Evolutionary conservation across 2,329 filamentous ascomycete genomes (phyloP).

Genomic region (Hysterium pulicare): DNA sequence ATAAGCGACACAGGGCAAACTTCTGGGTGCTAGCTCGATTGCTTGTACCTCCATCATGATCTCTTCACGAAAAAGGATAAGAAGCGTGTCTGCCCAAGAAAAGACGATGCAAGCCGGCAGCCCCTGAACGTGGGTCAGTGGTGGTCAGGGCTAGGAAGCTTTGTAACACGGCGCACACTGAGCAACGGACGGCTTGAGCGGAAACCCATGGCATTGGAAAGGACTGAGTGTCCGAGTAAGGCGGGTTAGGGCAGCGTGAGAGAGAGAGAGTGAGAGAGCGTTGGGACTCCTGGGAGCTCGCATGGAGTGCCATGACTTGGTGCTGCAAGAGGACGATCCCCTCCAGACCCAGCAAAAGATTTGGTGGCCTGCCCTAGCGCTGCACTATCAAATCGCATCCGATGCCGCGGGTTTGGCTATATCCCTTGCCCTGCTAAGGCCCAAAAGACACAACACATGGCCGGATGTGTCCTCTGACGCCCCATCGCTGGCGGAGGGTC

Average conservation of each 20-base stretch:
- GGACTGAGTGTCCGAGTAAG: constrained; percentile 24
- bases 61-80: constrained; percentile 17
- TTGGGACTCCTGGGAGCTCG: neutral
- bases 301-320: constrained; percentile 26
- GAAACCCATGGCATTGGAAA: constrained; percentile 33
- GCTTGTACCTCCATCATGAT: constrained; percentile 23
- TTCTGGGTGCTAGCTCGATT: neutral
- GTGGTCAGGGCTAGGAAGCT: constrained; percentile 21
- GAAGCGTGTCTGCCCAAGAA: constrained; percentile 19
- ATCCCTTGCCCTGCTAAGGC: constrained; percentile 12
- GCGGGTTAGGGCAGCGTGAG: constrained; percentile 23
- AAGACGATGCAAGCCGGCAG: constrained; percentile 12
- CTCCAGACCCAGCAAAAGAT: constrained; percentile 26
- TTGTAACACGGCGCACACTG: constrained; percentile 15
- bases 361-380: constrained; percentile 20
- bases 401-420: constrained; percentile 14
- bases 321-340: constrained; percentile 32
- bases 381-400: constrained; percentile 7
- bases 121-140: constrained; percentile 37
- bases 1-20: constrained; percentile 18
- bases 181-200: constrained; percentile 28
- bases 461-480: constrained; percentile 18
- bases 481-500: constrained; percentile 22
- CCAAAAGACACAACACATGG: neutral
- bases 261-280: neutral